Evolutionary conservation across 208 protist genomes (phyloP).

Genomic region (Crithidia expoeki): DNA sequence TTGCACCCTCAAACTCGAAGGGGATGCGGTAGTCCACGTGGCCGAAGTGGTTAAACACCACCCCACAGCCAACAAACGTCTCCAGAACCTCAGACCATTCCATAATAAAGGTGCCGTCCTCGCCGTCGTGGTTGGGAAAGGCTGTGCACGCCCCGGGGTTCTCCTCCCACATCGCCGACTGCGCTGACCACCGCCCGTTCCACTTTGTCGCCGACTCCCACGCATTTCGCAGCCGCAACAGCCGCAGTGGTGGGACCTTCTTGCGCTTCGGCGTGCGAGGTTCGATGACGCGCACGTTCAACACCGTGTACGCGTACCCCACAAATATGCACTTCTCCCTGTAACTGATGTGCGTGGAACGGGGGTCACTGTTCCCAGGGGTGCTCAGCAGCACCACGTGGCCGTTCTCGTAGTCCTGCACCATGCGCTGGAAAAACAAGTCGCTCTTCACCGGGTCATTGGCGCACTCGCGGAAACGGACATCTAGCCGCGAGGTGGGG

Average conservation of each 20-base stretch:
- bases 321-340: constrained; percentile 51
- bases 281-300: constrained; percentile 31
- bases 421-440: constrained; percentile 54
- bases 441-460: constrained; percentile 31
- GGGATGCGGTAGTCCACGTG: constrained; percentile 64
- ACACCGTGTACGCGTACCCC: constrained; percentile 57
- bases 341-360: constrained; percentile 27
- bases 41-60: constrained; percentile 45
- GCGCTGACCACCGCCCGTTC: constrained; percentile 54
- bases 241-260: constrained; percentile 27
- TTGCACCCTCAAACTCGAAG: constrained; percentile 39
- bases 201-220: constrained; percentile 58
- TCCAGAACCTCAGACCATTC: constrained; percentile 55
- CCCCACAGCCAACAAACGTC: constrained; percentile 60
- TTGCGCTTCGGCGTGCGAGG: constrained; percentile 18
- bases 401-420: constrained; percentile 37
- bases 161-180: constrained; percentile 48
- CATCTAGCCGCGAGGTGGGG: constrained; percentile 53
- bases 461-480: constrained; percentile 31
- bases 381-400: constrained; percentile 61
- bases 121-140: constrained; percentile 43
- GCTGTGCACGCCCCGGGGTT: constrained; percentile 43
- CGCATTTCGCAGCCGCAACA: constrained; percentile 64
- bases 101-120: constrained; percentile 49
- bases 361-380: constrained; percentile 37